A percentile compares a stretch with the other conserved stretches of the same genome.
Conservation (phyloP, 805 yeast species). For the Candida succiphila region DNA sequence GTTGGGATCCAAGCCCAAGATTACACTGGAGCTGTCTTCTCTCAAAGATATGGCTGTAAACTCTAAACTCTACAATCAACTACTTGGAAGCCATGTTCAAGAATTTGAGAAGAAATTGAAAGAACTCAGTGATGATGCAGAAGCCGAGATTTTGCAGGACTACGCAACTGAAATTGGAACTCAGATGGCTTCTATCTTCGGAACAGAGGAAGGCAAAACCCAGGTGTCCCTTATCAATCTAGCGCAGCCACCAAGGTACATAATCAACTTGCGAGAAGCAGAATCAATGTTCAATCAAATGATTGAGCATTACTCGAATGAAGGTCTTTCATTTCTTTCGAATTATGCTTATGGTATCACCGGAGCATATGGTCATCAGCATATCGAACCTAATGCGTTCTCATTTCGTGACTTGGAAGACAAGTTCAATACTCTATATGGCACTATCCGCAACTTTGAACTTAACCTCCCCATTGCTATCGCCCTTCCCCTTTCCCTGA, state of each 20-base stretch:
- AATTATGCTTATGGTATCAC: too few species aligned
- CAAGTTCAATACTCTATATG: neutral
- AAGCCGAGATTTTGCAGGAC: conserved; percentile 13
- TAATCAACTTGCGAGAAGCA: conserved; percentile 18
- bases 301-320: conserved; percentile 11
- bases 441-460: too few species aligned
- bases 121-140: conserved; percentile 1
- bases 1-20: too few species aligned
- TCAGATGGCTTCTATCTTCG: conserved; percentile 2
- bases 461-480: too few species aligned
- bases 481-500: too few species aligned
- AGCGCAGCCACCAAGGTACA: neutral
- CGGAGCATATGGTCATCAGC: neutral
- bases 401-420: conserved; percentile 8
- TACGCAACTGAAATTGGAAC: conserved; percentile 15
- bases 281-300: conserved; percentile 26
- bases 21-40: too few species aligned
- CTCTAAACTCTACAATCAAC: too few species aligned
- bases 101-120: too few species aligned
- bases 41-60: too few species aligned
- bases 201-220: conserved; percentile 1
- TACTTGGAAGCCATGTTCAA: too few species aligned
- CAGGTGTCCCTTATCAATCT: conserved; percentile 1
- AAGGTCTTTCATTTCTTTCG: conserved; percentile 9
- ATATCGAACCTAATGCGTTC: conserved; percentile 1